Evolutionary conservation across 2,329 filamentous ascomycete species (phyloP), one percentile per base, ranked within the genome.

Genomic region (Xylariaceae sp.): DNA sequence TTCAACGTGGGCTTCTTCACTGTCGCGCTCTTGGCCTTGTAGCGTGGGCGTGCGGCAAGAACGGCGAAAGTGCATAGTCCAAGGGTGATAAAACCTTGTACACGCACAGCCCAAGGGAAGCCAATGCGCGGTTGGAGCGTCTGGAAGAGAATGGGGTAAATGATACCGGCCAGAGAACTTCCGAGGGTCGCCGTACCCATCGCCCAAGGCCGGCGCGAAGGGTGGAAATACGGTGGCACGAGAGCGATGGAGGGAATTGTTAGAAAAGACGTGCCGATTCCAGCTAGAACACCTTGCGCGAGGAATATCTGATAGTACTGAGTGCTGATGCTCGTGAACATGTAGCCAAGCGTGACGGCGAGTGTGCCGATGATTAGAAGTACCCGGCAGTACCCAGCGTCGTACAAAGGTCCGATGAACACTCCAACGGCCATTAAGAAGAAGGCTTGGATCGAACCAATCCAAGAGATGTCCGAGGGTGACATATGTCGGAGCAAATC

Each of bases 401-500:
- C 64, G 25, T 59, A 60, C 35, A 62, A 47, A 6, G 56, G 58
- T 7, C 64, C 64, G 17, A 56, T 55, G 37, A 65, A 54, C 8
- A 60, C 53, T 5, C 60, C 58, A 3, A 61, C 49, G 22, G 57
- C 53, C 27, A 64, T 52, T 6, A 64, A 42, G n/a, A 61, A 54
- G 44, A 58, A 64, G 4, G 57, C 45, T 39, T 65, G 63, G n/a
- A 63, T 55, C 22, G 55, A 60, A 21, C 60, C 60, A 37, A 62
- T 62, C 55, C 60, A 59, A 23, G 59, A 54, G 17, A 65, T 63
- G 36, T 46, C 45, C 6, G 58, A 59, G 12, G 55, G 35, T 22
- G 52, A 56, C 32, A 44, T 54, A 27, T 41, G 46, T 11, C 27
- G 38, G 17, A 50, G 48, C 33, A 49, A 44, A 16, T 40, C 29